phyloP scores from a whole-genome alignment of 2,329 filamentous ascomycete species.

The Fusarium mangiferae region DNA sequence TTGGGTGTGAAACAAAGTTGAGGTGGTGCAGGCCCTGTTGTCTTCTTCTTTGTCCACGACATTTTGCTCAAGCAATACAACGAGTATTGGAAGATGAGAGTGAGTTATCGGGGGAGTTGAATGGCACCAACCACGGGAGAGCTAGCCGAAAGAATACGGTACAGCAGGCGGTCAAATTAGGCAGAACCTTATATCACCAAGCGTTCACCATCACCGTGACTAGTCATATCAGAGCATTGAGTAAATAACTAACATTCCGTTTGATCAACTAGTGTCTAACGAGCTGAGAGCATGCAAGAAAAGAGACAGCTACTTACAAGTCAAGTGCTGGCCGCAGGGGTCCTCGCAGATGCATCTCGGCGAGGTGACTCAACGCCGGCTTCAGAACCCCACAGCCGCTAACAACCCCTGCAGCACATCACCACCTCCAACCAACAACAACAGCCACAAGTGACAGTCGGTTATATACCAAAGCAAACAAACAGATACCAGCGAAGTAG shows the following conservation, averaged over 20 bases:
- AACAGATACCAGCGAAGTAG: conserved; percentile 7
- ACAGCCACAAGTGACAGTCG: not conserved
- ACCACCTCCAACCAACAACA: not conserved
- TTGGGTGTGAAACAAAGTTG: fast-evolving
- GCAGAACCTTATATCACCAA: not conserved
- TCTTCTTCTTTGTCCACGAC: not conserved
- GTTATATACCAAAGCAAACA: not conserved
- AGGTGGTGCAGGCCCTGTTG: fast-evolving
- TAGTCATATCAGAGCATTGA: too few species aligned
- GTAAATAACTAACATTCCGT: too few species aligned
- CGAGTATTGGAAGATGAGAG: not conserved
- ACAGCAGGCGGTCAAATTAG: not conserved
- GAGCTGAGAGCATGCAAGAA: too few species aligned
- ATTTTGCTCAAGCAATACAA: not conserved
- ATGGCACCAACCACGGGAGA: not conserved
- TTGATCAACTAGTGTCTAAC: too few species aligned
- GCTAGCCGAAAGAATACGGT: not conserved
- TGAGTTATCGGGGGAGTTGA: not conserved
- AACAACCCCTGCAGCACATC: not conserved
- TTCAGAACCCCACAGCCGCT: not conserved
- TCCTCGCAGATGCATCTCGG: not conserved
- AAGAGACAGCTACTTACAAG: not conserved
- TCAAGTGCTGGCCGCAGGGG: not conserved
- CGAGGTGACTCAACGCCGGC: conserved; percentile 15
- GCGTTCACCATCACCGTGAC: too few species aligned